A percentile compares a stretch with the other conserved stretches of the same genome.
These are phyloP conservation scores for Dispira simplex DNA, from an alignment of 192 early-diverging fungal species.

Conservation along the genomic window DNA sequence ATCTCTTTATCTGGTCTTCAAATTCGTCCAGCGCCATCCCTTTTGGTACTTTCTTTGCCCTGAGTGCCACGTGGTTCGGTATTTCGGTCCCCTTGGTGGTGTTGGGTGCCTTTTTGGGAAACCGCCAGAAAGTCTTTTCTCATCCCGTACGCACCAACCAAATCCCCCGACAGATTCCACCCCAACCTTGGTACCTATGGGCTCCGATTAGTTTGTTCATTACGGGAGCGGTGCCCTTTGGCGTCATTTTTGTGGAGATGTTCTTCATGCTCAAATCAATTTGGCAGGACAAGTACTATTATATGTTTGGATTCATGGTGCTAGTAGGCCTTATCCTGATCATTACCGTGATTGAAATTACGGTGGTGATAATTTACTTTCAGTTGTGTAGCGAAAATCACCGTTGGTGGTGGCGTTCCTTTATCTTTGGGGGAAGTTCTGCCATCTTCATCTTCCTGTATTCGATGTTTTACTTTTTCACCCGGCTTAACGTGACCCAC, in stretches of 20 bases:
- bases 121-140: constrained; percentile 54
- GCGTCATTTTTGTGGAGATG: constrained; percentile 54
- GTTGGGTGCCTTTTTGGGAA: constrained; percentile 79
- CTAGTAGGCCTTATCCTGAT: constrained; percentile 43
- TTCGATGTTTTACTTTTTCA: constrained; percentile 55
- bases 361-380: constrained; percentile 53
- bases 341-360: constrained; percentile 41
- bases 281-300: constrained; percentile 52
- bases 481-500: constrained; percentile 38
- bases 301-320: constrained; percentile 40
- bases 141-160: constrained; percentile 82
- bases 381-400: constrained; percentile 51
- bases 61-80: constrained; percentile 66
- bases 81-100: constrained; percentile 67
- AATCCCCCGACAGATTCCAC: constrained; percentile 84
- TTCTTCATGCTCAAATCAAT: constrained; percentile 54
- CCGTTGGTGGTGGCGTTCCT: constrained; percentile 89
- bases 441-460: constrained; percentile 71
- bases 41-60: constrained; percentile 66
- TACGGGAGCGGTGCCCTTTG: constrained; percentile 55
- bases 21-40: constrained; percentile 84
- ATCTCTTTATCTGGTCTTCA: constrained; percentile 73
- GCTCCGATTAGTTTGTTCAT: constrained; percentile 38
- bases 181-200: constrained; percentile 54
- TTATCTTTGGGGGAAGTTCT: constrained; percentile 57